Conservation (phyloP, 1,139 yeast genomes). For the Candida tetrigidarum region DNA sequence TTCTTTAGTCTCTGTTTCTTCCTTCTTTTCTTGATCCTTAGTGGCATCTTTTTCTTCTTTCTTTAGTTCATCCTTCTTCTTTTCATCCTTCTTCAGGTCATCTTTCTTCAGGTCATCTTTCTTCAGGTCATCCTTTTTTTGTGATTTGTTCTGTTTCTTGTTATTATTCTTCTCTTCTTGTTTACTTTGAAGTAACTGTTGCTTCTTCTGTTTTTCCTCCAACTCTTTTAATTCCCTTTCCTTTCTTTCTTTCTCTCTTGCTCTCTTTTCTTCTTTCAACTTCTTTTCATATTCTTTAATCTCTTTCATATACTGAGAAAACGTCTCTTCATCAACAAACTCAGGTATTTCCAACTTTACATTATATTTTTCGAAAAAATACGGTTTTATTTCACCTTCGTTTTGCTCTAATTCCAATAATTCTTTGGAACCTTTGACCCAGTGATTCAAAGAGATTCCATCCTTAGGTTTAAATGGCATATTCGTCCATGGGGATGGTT, state of each 20-base stretch:
- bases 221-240: slow-evolving; percentile 19
- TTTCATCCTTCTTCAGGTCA: background rate
- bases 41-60: slow-evolving; percentile 5
- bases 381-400: slow-evolving; percentile 52
- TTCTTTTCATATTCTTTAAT: slow-evolving; percentile 35
- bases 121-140: slow-evolving; percentile 5
- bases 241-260: slow-evolving; percentile 27
- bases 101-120: slow-evolving; percentile 2
- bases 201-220: slow-evolving; percentile 11
- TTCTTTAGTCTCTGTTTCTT: slow-evolving; percentile 10
- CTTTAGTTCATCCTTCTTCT: slow-evolving; percentile 13
- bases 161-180: slow-evolving; percentile 17
- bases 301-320: slow-evolving; percentile 50
- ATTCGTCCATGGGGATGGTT: slow-evolving; percentile 84
- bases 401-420: slow-evolving; percentile 29
- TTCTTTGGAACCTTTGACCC: slow-evolving; percentile 82
- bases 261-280: slow-evolving; percentile 21
- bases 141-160: slow-evolving; percentile 7
- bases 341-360: slow-evolving; percentile 71
- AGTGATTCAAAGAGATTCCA: slow-evolving; percentile 66
- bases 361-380: slow-evolving; percentile 77
- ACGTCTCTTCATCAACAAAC: slow-evolving; percentile 69
- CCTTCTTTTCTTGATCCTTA: slow-evolving; percentile 11
- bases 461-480: slow-evolving; percentile 56
- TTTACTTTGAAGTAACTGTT: slow-evolving; percentile 13